Evolutionary conservation across 495 filamentous ascomycete species (phyloP), one percentile per base, ranked within the genome.

Genomic region (Niebla homalea): DNA sequence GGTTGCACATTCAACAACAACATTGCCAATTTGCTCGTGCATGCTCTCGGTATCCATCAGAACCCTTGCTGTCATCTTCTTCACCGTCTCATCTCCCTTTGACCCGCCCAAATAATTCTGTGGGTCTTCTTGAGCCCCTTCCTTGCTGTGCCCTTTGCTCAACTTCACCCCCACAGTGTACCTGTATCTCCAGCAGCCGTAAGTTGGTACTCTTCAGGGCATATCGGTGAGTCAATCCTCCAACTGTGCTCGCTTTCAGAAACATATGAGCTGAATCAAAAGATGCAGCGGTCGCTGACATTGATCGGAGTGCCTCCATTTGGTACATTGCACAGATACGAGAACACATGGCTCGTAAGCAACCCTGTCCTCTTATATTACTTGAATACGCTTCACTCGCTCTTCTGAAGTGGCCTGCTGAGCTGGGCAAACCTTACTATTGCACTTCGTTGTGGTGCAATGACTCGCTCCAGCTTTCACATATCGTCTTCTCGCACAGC

Each of bases 1-100:
- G 25, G 45, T 63, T 64, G 61, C 61, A 68, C 62, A 68, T 69
- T 74, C 70, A 72, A 61, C 68, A 36, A 16, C 70, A 70, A 70
- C 64, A 63, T 69, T 71, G 71, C 44, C 65, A 72, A 72, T 62
- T 71, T 73, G 67, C 68, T 73, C 67, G 63, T 57, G 52, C 48
- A 60, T 55, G 60, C 59, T 57, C 60, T 66, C 69, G 56, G 57
- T 52, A 63, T 67, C 74, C 70, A 67, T 69, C 71, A 66, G 59
- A 65, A 62, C 66, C 65, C 59, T 63, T 62, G 63, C 65, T 63
- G 71, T 69, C 52, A 60, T 60, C 46, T 23, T 57, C 46, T 50
- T 51, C 46, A 61, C 42, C 56, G 55, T 56, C 53, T 41, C 48
- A 54, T 51, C 55, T 56, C 49, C 45, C 29, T 12, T 32, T 49